Percentiles rank a stretch among this genome's conserved stretches.
Evolutionary conservation across 495 filamentous ascomycete genomes (phyloP).

Genomic region (Entonaema liquescens): DNA sequence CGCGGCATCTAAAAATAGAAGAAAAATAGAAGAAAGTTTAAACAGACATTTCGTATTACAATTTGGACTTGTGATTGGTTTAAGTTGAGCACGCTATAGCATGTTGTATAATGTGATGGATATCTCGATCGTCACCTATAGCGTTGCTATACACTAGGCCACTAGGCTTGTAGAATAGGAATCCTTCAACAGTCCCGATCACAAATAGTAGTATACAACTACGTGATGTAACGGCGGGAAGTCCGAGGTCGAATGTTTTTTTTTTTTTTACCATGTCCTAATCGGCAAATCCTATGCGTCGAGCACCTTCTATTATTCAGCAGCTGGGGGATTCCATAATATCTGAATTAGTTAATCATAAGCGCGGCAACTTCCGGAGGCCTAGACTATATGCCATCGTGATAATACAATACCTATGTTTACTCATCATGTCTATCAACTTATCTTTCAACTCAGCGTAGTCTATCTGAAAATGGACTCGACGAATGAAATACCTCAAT

Average conservation of each 20-base stretch:
- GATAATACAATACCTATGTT: too few relatives aligned
- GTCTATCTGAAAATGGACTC: too few relatives aligned
- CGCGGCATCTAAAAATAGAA: background rate
- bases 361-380: background rate
- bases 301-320: background rate
- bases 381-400: too few relatives aligned
- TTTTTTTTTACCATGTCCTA: background rate
- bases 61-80: too few relatives aligned
- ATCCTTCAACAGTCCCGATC: background rate
- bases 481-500: too few relatives aligned
- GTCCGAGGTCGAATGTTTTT: background rate
- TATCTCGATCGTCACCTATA: background rate
- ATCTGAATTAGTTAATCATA: background rate
- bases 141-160: too few relatives aligned
- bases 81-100: too few relatives aligned
- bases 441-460: background rate
- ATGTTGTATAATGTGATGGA: background rate
- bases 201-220: background rate
- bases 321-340: background rate
- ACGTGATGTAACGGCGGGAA: background rate
- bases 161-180: background rate
- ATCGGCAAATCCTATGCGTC: background rate
- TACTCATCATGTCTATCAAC: background rate
- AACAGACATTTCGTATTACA: background rate
- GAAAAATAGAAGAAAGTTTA: background rate